Evolutionary conservation across 306 rosid species (phyloP), one percentile per base, ranked within the genome.

Genomic region (Cicer chorassanicum): DNA sequence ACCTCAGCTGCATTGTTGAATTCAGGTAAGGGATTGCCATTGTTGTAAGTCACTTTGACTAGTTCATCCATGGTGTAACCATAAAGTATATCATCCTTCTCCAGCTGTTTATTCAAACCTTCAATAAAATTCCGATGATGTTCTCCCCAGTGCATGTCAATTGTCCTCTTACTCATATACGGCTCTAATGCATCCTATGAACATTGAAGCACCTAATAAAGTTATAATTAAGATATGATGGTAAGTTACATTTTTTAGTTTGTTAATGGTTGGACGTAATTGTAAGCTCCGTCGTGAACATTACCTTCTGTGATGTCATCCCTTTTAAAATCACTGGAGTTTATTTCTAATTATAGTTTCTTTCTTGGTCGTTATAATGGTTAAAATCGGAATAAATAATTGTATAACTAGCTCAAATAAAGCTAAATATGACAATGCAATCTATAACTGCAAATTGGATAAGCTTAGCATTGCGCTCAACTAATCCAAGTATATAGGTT

Each of bases 1-100:
- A 29, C 99, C 96, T 92, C 97, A 45, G 96, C 91, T 51, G 96
- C 95, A 69, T 94, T 94, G 87, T 94, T 88, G 86, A 90, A 94
- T 86, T 92, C 97, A 11, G 89, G 89, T 13, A 80, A 84, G 60
- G 98, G 98, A 66, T 92, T 94, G 62, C 98, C 98, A 63, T 86
- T 91, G 78, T 92, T 94, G 81, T 91, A 94, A 18, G 97, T 88
- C 78, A 84, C 88, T 86, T 94, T 94, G 78, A 94, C 88, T 71
- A 94, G 93, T 79, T 91, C 97, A 83, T 94, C 93, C 75, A 94
- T 59, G 40, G 97, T 90, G 85, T 77, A 82, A 73, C 97, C 97
- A 84, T 90, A 94, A 36, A 94, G 81, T 77, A 81, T 65, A 59
- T 91, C 92, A 68, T 84, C 93, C 86, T 90, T 92, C 87, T 74